phyloP scores from a whole-genome alignment of 1,139 yeast genomes.

The Yamadazyma taylorii region DNA sequence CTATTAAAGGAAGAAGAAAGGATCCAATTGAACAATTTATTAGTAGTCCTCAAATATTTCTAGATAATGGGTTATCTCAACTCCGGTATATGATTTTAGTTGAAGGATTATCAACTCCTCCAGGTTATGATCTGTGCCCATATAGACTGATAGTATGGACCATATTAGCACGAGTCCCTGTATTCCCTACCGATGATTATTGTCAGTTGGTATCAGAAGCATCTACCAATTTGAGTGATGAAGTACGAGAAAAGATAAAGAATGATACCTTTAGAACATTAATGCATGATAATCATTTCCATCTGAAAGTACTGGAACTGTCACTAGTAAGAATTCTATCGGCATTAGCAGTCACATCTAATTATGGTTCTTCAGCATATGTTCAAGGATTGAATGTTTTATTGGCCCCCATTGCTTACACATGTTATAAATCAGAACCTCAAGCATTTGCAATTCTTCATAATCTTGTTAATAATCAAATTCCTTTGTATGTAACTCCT shows the following conservation, averaged over 20 bases:
- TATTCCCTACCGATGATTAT: constrained; percentile 56
- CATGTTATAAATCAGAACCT: constrained; percentile 74
- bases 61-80: constrained; percentile 73
- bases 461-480: constrained; percentile 54
- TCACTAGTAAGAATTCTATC: constrained; percentile 69
- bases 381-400: constrained; percentile 93
- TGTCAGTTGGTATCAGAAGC: constrained; percentile 55
- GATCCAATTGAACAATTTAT: constrained; percentile 69
- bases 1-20: constrained; percentile 48
- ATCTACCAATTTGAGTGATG: constrained; percentile 43
- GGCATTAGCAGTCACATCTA: constrained; percentile 61
- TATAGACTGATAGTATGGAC: constrained; percentile 83
- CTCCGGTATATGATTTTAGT: constrained; percentile 75
- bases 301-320: constrained; percentile 65
- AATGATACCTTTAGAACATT: constrained; percentile 88
- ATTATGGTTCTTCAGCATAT: constrained; percentile 47
- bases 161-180: constrained; percentile 65
- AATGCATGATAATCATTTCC: constrained; percentile 71
- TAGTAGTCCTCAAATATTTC: constrained; percentile 58
- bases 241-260: constrained; percentile 66
- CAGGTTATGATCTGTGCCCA: constrained; percentile 55
- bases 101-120: constrained; percentile 66
- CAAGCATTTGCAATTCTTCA: constrained; percentile 78
- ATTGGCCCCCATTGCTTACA: constrained; percentile 80
- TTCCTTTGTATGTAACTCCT: constrained; percentile 79